Conservation (phyloP, 495 filamentous ascomycete genomes). For the Hypoxylon rickii region DNA sequence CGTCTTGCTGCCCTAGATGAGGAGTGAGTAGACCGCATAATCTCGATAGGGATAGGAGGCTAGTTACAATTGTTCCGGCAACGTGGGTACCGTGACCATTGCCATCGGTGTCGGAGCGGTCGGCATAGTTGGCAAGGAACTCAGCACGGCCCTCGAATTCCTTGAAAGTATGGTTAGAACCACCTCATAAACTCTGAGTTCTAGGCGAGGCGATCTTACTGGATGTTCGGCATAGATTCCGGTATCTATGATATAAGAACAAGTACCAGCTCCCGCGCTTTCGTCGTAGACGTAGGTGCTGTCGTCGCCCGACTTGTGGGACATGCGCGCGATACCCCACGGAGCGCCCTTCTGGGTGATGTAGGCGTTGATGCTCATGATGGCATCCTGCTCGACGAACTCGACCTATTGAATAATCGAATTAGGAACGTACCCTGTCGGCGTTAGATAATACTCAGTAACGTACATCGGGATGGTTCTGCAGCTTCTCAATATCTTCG, state of each 20-base stretch:
- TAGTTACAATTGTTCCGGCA: constrained; percentile 48
- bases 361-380: constrained; percentile 52
- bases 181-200: not conserved
- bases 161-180: constrained; percentile 24
- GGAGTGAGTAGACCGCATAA: constrained; percentile 1
- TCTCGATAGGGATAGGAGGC: not conserved
- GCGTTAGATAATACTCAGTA: not conserved
- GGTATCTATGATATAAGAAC: constrained; percentile 63
- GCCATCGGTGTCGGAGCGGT: constrained; percentile 50
- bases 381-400: constrained; percentile 56
- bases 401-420: constrained; percentile 47
- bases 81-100: constrained; percentile 59
- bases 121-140: constrained; percentile 49
- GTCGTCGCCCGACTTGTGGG: constrained; percentile 53
- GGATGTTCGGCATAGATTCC: constrained; percentile 63
- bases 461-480: constrained; percentile 47
- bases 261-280: constrained; percentile 60
- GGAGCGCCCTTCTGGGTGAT: constrained; percentile 57
- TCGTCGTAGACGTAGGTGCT: constrained; percentile 66
- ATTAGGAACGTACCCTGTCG: constrained; percentile 15
- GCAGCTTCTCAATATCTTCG: constrained; percentile 47
- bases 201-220: constrained; percentile 56
- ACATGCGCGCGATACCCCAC: constrained; percentile 66
- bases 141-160: constrained; percentile 51
- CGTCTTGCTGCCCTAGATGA: constrained; percentile 45